Evolutionary conservation across 495 filamentous ascomycete genomes (phyloP).

Genomic region (Echria macrotheca): DNA sequence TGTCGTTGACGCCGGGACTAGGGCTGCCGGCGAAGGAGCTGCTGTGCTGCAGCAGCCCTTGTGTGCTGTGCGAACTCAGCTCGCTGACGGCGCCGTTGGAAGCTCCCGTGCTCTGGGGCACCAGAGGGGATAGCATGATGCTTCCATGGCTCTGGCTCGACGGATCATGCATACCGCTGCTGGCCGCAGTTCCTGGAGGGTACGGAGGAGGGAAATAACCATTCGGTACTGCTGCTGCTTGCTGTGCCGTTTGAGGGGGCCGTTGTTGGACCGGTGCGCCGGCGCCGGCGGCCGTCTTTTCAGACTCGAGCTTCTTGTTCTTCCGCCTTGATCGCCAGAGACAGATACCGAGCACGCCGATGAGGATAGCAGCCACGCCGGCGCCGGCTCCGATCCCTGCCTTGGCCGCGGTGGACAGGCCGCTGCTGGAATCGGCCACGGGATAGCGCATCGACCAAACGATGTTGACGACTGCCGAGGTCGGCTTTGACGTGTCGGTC

Average conservation of each 20-base stretch:
- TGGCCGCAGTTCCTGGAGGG: too few species aligned
- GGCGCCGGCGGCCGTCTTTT: not conserved
- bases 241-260: not conserved
- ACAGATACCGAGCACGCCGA: slow-evolving; percentile 14
- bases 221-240: not conserved
- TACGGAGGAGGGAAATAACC: too few species aligned
- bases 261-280: not conserved
- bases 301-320: slow-evolving; percentile 15
- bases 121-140: not conserved
- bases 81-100: slow-evolving; percentile 16
- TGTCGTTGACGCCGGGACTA: not conserved
- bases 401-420: slow-evolving; percentile 22
- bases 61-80: slow-evolving; percentile 10
- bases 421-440: slow-evolving; percentile 9
- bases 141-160: too few species aligned
- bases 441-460: slow-evolving; percentile 25
- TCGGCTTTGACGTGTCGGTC: slow-evolving; percentile 15
- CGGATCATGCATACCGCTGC: too few species aligned
- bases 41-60: not conserved
- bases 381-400: slow-evolving; percentile 25
- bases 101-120: slow-evolving; percentile 15
- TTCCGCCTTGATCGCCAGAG: slow-evolving; percentile 18
- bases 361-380: slow-evolving; percentile 17
- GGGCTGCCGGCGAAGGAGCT: slow-evolving; percentile 1
- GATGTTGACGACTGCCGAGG: slow-evolving; percentile 27